These are phyloP conservation scores for Rhodotorula sphaerocarpa DNA, from an alignment of 768 basidiomycete species.

Conservation along the genomic window DNA sequence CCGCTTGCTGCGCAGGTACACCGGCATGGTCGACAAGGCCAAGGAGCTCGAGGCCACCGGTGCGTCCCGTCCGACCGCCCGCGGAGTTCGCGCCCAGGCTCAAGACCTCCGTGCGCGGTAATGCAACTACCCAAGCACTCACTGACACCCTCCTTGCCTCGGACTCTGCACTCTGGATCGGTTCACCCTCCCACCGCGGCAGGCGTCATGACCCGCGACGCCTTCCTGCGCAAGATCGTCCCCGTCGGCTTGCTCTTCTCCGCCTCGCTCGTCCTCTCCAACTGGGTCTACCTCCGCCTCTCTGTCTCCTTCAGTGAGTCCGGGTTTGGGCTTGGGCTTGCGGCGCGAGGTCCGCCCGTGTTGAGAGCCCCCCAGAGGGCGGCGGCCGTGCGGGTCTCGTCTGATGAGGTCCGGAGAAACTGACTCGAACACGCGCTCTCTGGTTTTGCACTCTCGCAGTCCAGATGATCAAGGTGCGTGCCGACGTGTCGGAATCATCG, in stretches of 20 bases:
- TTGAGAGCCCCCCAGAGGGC: too few species aligned
- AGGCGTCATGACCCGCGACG: slow-evolving; percentile 64
- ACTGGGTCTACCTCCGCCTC: slow-evolving; percentile 81
- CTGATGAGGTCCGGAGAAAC: too few species aligned
- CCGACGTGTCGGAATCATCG: too few species aligned
- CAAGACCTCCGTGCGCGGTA: too few species aligned
- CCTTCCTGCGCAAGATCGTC: slow-evolving; percentile 76
- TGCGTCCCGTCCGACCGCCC: too few species aligned
- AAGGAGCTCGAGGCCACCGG: slow-evolving; percentile 50
- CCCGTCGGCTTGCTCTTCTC: slow-evolving; percentile 61
- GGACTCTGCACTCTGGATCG: too few species aligned
- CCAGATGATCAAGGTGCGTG: slow-evolving; percentile 49
- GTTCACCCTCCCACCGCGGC: not conserved
- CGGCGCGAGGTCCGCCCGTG: not conserved
- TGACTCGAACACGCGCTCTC: too few species aligned
- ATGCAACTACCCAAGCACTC: too few species aligned
- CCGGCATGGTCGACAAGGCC: slow-evolving; percentile 62
- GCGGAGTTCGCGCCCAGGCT: too few species aligned
- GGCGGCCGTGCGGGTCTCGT: too few species aligned
- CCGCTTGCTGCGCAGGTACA: slow-evolving; percentile 70
- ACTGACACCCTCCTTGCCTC: too few species aligned
- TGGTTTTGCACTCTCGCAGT: not conserved
- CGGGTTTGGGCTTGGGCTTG: too few species aligned
- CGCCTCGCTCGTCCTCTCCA: slow-evolving; percentile 78
- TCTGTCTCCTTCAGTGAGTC: slow-evolving; percentile 65